Conservation (phyloP, 768 basidiomycete species). For the Postia placenta region DNA sequence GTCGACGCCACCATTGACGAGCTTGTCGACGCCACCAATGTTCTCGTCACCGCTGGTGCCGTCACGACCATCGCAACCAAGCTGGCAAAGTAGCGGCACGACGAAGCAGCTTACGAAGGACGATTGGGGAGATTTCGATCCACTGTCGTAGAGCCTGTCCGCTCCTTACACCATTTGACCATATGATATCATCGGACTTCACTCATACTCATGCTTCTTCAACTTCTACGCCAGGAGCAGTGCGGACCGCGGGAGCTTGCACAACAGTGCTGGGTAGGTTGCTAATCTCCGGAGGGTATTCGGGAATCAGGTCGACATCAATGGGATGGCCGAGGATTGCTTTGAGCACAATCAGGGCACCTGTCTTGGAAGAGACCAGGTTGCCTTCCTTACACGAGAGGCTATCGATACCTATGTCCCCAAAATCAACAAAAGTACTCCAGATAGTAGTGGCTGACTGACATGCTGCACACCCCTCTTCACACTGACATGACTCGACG, state of each 20-base stretch:
- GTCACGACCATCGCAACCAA: slow-evolving; percentile 51
- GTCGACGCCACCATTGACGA: slow-evolving; percentile 18
- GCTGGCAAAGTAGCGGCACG: slow-evolving; percentile 29
- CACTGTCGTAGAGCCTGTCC: slow-evolving; percentile 39
- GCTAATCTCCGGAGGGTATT: slow-evolving; percentile 8
- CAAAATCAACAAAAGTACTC: background rate
- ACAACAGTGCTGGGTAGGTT: slow-evolving; percentile 45
- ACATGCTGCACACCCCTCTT: slow-evolving; percentile 70
- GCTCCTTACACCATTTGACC: background rate
- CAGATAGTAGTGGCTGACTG: slow-evolving; percentile 13
- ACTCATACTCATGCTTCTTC: slow-evolving; percentile 28
- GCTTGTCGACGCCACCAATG: slow-evolving; percentile 23
- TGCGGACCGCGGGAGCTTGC: slow-evolving; percentile 42
- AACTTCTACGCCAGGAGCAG: slow-evolving; percentile 38
- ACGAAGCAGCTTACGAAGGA: slow-evolving; percentile 52
- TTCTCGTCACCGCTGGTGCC: slow-evolving; percentile 48
- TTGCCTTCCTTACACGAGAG: slow-evolving; percentile 64
- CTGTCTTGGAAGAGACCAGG: slow-evolving; percentile 65
- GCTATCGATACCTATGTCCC: slow-evolving; percentile 57
- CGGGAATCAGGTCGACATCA: slow-evolving; percentile 30
- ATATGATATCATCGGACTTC: background rate
- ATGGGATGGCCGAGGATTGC: slow-evolving; percentile 45
- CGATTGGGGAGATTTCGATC: slow-evolving; percentile 83
- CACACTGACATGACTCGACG: slow-evolving; percentile 59
- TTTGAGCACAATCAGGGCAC: slow-evolving; percentile 63